Percentiles rank a stretch among this genome's conserved stretches.
Conservation (phyloP, 2,329 filamentous ascomycete species). For the Penicillium digitatum region DNA sequence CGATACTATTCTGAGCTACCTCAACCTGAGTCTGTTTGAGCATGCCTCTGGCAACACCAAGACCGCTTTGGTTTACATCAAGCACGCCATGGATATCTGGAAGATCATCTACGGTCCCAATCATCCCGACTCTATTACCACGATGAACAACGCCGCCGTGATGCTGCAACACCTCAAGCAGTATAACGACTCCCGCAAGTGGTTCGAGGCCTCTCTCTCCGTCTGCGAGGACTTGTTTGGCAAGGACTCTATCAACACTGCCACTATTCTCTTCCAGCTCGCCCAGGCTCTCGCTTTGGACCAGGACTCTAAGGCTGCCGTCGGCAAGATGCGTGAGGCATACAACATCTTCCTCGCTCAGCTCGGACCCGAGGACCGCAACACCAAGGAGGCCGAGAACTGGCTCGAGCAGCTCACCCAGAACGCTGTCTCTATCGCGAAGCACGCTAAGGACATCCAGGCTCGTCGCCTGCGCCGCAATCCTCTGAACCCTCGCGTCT, state of each 20-base stretch:
- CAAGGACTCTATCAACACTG: slow-evolving; percentile 83
- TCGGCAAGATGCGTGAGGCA: slow-evolving; percentile 90
- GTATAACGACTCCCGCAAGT: slow-evolving; percentile 89
- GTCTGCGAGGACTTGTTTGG: slow-evolving; percentile 90
- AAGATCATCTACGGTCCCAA: slow-evolving; percentile 92
- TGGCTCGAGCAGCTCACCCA: slow-evolving; percentile 96
- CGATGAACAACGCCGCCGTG: slow-evolving; percentile 96
- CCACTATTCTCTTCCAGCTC: slow-evolving; percentile 93
- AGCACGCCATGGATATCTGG: slow-evolving; percentile 91
- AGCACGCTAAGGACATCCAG: slow-evolving; percentile 84
- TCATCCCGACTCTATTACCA: slow-evolving; percentile 97
- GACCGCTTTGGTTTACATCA: slow-evolving; percentile 79
- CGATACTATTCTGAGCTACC: slow-evolving; percentile 90
- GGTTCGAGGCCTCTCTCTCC: slow-evolving; percentile 90
- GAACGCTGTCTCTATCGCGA: slow-evolving; percentile 90
- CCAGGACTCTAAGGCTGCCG: slow-evolving; percentile 85
- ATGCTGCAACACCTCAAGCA: slow-evolving; percentile 96
- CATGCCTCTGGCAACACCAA: slow-evolving; percentile 89
- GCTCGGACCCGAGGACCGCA: slow-evolving; percentile 85
- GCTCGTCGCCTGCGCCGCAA: slow-evolving; percentile 69
- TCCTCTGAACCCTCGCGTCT: slow-evolving; percentile 60
- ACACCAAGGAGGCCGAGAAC: slow-evolving; percentile 95
- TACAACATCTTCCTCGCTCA: slow-evolving; percentile 91
- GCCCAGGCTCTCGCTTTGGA: slow-evolving; percentile 95
- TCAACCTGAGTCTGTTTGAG: slow-evolving; percentile 91